phyloP scores from a whole-genome alignment of 1,284 basidiomycete species.

The Mycena sp. region DNA sequence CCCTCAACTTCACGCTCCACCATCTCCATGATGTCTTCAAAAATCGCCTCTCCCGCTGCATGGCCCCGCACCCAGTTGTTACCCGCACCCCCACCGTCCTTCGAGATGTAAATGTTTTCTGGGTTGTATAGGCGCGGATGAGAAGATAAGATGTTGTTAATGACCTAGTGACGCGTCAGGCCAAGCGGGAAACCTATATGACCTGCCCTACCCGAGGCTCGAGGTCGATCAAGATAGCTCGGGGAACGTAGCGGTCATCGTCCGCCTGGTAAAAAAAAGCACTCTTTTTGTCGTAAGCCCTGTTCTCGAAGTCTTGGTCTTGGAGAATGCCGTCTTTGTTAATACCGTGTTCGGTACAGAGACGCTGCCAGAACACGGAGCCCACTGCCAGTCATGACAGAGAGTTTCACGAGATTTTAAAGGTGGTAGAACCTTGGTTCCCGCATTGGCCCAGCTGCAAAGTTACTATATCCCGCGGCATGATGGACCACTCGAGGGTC shows the following conservation, averaged over 20 bases:
- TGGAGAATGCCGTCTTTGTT: conserved; percentile 92
- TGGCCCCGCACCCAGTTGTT: conserved; percentile 99
- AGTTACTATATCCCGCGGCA: conserved; percentile 91
- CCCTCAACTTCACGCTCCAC: conserved; percentile 98
- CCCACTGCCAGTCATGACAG: conserved; percentile 66
- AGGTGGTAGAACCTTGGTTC: conserved; percentile 81
- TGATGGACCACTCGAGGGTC: too few relatives aligned
- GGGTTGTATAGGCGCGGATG: conserved; percentile 96
- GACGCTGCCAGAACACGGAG: conserved; percentile 93
- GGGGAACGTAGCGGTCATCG: conserved; percentile 98
- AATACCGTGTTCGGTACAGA: conserved; percentile 97
- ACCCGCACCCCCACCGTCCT: conserved; percentile 97
- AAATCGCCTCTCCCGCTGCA: conserved; percentile 88
- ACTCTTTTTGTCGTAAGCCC: conserved; percentile 89
- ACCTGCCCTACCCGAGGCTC: conserved; percentile 85
- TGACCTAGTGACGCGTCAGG: conserved; percentile 69
- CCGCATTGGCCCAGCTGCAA: conserved; percentile 95
- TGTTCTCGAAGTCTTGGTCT: conserved; percentile 91
- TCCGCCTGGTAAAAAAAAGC: conserved; percentile 99
- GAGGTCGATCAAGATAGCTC: conserved; percentile 95
- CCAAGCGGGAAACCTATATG: neutral
- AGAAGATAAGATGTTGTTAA: conserved; percentile 93
- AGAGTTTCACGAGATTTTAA: neutral
- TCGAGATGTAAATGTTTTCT: conserved; percentile 96
- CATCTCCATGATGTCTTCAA: conserved; percentile 99